Evolutionary conservation across 306 rosid genomes (phyloP), one percentile per base, ranked within the genome.

Genomic region (Canavalia gladiata): DNA sequence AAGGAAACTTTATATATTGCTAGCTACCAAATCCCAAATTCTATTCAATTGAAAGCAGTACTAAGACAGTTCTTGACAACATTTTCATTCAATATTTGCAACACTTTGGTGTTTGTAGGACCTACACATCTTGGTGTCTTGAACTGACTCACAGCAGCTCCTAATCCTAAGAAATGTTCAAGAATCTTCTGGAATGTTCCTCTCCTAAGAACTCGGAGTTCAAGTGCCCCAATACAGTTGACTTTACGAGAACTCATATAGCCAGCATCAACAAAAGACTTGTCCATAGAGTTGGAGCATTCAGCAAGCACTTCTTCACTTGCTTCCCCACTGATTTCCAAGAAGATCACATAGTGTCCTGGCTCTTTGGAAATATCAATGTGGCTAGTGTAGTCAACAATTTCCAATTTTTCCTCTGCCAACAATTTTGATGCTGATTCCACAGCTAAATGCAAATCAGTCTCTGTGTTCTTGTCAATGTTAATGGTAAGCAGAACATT

Each of bases 381-480:
- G 47, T 87, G 67, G 83, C 98, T 93, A 13, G 97, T 82, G 86
- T 88, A 96, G 56, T 96, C 99, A 68, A 95, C 84, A 12, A 93
- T 87, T 41, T 95, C 99, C 29, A 87, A 41, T 72, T 95, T 90
- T 39, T 91, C 94, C 18, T 72, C 94, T 1, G 92, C 90, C 49
- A 93, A 69, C 4, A 87, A 29, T 57, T 82, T 84, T 0, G 87
- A 86, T 3, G 97, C 97, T 59, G 85, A 78, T 73, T 90, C 99
- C 52, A 96, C 98, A 1, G 97, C 76, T 39, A 87, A 13, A 35
- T 90, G 99, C 9, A 96, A 68, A 84, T 96, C 99, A 30, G 60
- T 87, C 84, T 96, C 99, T 0, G 97, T 93, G 89, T 87, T 94
- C 90, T 96, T 96, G 91, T 96, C 99, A 0, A 92, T 96, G 88